Conservation (phyloP, 805 yeast species). For the Starmerella asiatica region DNA sequence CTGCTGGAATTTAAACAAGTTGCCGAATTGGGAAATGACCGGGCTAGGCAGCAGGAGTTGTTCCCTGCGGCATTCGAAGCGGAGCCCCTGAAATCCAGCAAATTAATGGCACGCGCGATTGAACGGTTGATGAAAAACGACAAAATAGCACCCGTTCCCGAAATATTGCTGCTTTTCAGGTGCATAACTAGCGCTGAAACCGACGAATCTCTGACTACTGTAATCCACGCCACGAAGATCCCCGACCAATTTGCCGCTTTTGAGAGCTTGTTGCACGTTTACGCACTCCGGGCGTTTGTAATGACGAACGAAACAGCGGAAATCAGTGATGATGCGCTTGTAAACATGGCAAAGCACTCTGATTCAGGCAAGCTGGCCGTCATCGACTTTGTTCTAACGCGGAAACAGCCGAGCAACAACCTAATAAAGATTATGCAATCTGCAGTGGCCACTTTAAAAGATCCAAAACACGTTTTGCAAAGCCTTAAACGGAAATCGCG, state of each 20-base stretch:
- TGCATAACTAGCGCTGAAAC: too few relatives aligned
- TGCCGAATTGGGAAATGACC: too few relatives aligned
- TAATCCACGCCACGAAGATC: too few relatives aligned
- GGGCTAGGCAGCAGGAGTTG: too few relatives aligned
- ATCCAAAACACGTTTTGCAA: too few relatives aligned
- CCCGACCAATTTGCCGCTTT: background rate
- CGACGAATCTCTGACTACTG: too few relatives aligned
- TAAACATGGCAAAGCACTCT: background rate
- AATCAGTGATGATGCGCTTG: background rate
- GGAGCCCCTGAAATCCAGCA: background rate
- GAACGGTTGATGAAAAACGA: background rate
- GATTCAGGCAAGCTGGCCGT: background rate
- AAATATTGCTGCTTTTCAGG: background rate
- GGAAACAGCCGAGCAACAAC: background rate
- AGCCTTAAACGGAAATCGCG: background rate
- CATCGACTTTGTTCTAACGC: slow-evolving; percentile 3
- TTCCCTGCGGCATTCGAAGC: background rate
- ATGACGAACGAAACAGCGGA: background rate
- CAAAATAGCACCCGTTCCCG: background rate
- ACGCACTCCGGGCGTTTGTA: slow-evolving; percentile 1
- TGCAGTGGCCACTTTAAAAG: too few relatives aligned
- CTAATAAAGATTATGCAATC: too few relatives aligned
- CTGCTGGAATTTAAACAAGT: too few relatives aligned
- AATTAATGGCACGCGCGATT: background rate
- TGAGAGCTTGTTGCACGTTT: slow-evolving; percentile 2